These are phyloP conservation scores for Macrophomina phaseolina DNA, from an alignment of 2,329 filamentous ascomycete species.

Conservation along the genomic window DNA sequence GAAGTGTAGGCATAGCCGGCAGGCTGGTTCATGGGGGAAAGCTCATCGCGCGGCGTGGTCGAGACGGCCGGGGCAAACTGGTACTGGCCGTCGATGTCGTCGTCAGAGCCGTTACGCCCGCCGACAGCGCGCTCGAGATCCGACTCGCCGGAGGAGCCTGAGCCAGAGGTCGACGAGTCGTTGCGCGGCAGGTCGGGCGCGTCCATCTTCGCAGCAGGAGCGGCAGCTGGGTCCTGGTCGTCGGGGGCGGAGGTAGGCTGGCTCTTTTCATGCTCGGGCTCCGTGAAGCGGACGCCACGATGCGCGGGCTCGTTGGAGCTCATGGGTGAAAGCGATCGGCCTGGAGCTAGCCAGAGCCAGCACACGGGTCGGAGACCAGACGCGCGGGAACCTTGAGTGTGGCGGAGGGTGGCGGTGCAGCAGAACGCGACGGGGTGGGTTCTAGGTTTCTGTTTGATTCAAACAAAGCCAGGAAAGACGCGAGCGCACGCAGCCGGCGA, in stretches of 20 bases:
- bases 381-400: constrained; percentile 22
- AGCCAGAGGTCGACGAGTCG: constrained; percentile 54
- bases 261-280: constrained; percentile 34
- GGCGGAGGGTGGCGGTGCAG: constrained; percentile 26
- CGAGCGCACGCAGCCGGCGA: constrained; percentile 22
- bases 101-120: constrained; percentile 55
- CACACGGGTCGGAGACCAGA: constrained; percentile 17
- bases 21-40: constrained; percentile 39
- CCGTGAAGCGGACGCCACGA: constrained; percentile 38
- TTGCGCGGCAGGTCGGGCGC: constrained; percentile 39
- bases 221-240: constrained; percentile 31
- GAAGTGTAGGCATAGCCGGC: constrained; percentile 37
- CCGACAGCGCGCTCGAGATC: constrained; percentile 51
- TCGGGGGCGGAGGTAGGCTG: constrained; percentile 32
- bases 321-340: constrained; percentile 26
- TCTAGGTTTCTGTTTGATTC: constrained; percentile 20
- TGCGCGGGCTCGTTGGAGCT: constrained; percentile 24
- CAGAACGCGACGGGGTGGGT: background rate
- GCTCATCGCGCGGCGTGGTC: constrained; percentile 41
- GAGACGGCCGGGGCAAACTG: constrained; percentile 47
- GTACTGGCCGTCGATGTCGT: constrained; percentile 40
- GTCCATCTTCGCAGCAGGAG: constrained; percentile 38
- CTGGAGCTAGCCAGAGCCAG: constrained; percentile 20
- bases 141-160: constrained; percentile 54
- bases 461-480: constrained; percentile 6